A percentile compares a stretch with the other conserved stretches of the same genome.
Conservation (phyloP, 192 early-diverging fungal species). For the Coemansia sp. region DNA sequence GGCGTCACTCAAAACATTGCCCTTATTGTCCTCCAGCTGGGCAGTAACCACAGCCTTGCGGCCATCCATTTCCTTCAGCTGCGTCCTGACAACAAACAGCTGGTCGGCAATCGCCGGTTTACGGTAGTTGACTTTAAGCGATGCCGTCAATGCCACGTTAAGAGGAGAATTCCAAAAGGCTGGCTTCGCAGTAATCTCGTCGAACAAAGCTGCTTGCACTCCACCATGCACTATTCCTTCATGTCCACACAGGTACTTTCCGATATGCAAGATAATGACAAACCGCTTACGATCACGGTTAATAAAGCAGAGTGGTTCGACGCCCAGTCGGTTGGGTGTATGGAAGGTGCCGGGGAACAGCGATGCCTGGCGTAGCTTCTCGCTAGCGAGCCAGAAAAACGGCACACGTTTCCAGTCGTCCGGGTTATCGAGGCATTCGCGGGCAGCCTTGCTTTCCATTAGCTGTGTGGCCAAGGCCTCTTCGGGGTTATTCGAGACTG, state of each 20-base stretch:
- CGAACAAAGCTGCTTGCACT: constrained; percentile 68
- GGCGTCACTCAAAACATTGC: constrained; percentile 61
- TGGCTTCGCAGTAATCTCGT: constrained; percentile 62
- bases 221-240: constrained; percentile 78
- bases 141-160: constrained; percentile 70
- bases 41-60: constrained; percentile 68
- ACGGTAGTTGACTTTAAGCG: constrained; percentile 74
- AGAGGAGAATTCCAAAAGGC: constrained; percentile 63
- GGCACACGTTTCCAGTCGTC: constrained; percentile 52
- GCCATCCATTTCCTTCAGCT: constrained; percentile 60
- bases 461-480: constrained; percentile 19
- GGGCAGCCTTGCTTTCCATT: constrained; percentile 25
- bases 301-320: constrained; percentile 46
- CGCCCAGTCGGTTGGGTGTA: constrained; percentile 28
- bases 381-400: constrained; percentile 34
- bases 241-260: constrained; percentile 71
- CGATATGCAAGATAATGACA: constrained; percentile 64
- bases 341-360: constrained; percentile 35
- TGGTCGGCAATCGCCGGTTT: constrained; percentile 63
- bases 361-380: constrained; percentile 4
- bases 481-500: background rate
- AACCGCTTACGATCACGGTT: constrained; percentile 49
- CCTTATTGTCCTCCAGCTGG: constrained; percentile 59
- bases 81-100: constrained; percentile 55
- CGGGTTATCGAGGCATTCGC: constrained; percentile 31